A percentile compares a stretch with the other conserved stretches of the same genome.
phyloP scores from a whole-genome alignment of 1,139 yeast species.

The Yamadazyma epiphylla region DNA sequence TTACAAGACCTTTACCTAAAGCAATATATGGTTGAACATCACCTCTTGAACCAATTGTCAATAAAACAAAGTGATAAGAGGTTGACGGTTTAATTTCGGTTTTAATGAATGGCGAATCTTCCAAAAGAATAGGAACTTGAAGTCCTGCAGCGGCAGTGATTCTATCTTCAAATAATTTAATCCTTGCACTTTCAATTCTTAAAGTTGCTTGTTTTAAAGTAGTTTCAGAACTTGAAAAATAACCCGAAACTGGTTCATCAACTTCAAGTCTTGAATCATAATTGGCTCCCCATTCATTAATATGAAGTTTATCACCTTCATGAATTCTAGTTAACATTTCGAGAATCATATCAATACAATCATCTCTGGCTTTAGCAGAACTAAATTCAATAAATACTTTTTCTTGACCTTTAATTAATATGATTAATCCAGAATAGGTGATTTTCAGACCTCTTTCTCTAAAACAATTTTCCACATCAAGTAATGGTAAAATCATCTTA shows the following conservation, averaged over 20 bases:
- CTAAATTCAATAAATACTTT: slow-evolving; percentile 77
- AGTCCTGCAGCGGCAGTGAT: slow-evolving; percentile 56
- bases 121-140: slow-evolving; percentile 63
- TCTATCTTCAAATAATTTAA: slow-evolving; percentile 61
- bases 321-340: slow-evolving; percentile 43
- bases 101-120: slow-evolving; percentile 56
- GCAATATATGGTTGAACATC: slow-evolving; percentile 97
- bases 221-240: slow-evolving; percentile 9
- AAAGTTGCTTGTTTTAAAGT: slow-evolving; percentile 17
- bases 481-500: slow-evolving; percentile 77
- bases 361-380: slow-evolving; percentile 63
- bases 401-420: slow-evolving; percentile 70
- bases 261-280: slow-evolving; percentile 14
- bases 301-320: slow-evolving; percentile 23
- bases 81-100: slow-evolving; percentile 51
- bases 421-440: slow-evolving; percentile 60
- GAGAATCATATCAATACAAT: slow-evolving; percentile 56
- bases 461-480: slow-evolving; percentile 64
- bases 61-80: slow-evolving; percentile 57
- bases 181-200: slow-evolving; percentile 45
- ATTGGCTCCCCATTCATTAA: slow-evolving; percentile 27
- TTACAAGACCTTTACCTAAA: slow-evolving; percentile 68
- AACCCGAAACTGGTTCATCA: slow-evolving; percentile 1
- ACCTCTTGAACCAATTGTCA: slow-evolving; percentile 93
- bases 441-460: slow-evolving; percentile 53